A percentile compares a stretch with the other conserved stretches of the same genome.
Evolutionary conservation across 345 rosid species (phyloP).

Genomic region (Geranium rotundifolium): DNA sequence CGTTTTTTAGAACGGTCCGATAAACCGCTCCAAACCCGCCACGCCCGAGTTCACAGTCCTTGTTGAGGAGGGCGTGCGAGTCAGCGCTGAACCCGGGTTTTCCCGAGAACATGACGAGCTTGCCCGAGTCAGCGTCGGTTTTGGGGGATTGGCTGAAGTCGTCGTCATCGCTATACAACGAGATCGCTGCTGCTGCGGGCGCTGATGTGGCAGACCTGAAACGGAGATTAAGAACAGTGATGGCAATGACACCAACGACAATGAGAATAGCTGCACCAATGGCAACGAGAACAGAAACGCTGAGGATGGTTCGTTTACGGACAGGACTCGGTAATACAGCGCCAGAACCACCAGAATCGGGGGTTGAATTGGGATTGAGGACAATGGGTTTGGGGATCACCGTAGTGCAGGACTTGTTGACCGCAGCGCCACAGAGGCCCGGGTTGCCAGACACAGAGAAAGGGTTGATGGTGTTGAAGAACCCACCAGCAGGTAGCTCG

Average conservation of each 20-base stretch:
- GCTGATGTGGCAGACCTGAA: conserved; percentile 53
- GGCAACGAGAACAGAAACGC: conserved; percentile 87
- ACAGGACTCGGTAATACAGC: conserved; percentile 16
- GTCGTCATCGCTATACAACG: conserved; percentile 49
- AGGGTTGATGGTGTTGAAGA: conserved; percentile 72
- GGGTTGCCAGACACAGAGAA: conserved; percentile 64
- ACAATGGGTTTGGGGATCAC: conserved; percentile 89
- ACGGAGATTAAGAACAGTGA: conserved; percentile 78
- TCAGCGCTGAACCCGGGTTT: conserved; percentile 87
- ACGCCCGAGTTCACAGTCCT: conserved; percentile 95
- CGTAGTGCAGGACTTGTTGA: conserved; percentile 67
- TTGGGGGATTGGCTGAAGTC: conserved; percentile 65
- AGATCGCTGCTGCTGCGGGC: conserved; percentile 44
- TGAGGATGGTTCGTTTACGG: conserved; percentile 72
- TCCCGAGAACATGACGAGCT: conserved; percentile 97
- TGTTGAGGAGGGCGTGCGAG: conserved; percentile 67
- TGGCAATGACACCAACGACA: conserved; percentile 80
- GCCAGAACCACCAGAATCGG: conserved; percentile 30
- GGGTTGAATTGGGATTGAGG: conserved; percentile 67
- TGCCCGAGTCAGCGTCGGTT: conserved; percentile 93
- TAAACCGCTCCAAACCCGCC: conserved; percentile 98
- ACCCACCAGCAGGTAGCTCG: conserved; percentile 74
- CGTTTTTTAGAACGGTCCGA: conserved; percentile 62
- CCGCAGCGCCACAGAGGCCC: conserved; percentile 75
- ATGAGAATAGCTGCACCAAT: conserved; percentile 94